phyloP scores from a whole-genome alignment of 2,329 filamentous ascomycete genomes.

The Neopestalotiopsis sp. region DNA sequence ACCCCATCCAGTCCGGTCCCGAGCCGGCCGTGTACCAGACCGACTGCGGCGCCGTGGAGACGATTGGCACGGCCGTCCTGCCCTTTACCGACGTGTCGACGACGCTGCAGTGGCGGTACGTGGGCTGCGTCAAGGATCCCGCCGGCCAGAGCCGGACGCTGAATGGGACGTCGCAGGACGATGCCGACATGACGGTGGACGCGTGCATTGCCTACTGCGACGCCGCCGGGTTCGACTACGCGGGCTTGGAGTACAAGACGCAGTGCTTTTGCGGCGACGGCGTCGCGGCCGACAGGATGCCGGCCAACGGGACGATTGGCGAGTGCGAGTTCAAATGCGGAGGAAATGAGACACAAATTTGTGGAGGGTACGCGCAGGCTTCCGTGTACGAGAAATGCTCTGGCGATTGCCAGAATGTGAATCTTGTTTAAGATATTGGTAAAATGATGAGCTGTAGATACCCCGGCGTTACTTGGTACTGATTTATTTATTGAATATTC shows the following conservation, averaged over 20 bases:
- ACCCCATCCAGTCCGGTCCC: conserved; percentile 46
- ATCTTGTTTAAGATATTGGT: not conserved
- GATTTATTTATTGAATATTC: too few species aligned
- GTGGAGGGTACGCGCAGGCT: conserved; percentile 42
- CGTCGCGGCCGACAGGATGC: conserved; percentile 35
- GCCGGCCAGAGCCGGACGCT: conserved; percentile 35
- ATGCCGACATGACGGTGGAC: conserved; percentile 33
- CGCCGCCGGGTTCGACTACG: conserved; percentile 25
- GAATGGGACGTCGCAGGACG: conserved; percentile 23
- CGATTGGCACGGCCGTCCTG: conserved; percentile 42
- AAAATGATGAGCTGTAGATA: too few species aligned
- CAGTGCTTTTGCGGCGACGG: conserved; percentile 37
- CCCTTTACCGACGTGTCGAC: conserved; percentile 51
- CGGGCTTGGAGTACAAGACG: conserved; percentile 31
- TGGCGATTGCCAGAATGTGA: conserved; percentile 29
- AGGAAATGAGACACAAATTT: conserved; percentile 42
- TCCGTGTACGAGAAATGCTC: conserved; percentile 43
- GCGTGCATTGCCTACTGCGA: conserved; percentile 29
- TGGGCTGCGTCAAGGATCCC: conserved; percentile 53
- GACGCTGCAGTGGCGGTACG: conserved; percentile 53
- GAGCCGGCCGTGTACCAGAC: conserved; percentile 23
- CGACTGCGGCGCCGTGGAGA: conserved; percentile 41
- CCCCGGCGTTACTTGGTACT: too few species aligned
- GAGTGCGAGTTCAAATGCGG: conserved; percentile 46
- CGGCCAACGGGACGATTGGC: conserved; percentile 47